Percentiles rank a stretch among this genome's conserved stretches.
These are phyloP conservation scores for Monotropa hypopitys DNA, from an alignment of 179 eudicot species.

Conservation along the genomic window DNA sequence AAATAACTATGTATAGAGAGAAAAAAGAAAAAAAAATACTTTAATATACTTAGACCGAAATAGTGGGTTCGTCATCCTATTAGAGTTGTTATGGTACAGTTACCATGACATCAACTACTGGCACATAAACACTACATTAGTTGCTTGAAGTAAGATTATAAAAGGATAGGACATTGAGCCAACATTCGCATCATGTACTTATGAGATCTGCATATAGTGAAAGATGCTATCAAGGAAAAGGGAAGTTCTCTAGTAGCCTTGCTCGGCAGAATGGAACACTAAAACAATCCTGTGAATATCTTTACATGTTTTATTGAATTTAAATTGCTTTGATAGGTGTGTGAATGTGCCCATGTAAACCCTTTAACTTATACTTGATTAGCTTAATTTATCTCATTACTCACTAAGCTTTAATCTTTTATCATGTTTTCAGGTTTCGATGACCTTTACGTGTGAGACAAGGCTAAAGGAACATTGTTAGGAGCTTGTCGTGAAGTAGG, in stretches of 20 bases:
- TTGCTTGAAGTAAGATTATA: background rate
- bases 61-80: background rate
- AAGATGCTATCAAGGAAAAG: background rate
- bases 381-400: too few species aligned
- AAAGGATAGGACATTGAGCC: background rate
- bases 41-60: background rate
- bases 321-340: too few species aligned
- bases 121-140: background rate
- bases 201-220: background rate
- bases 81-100: background rate
- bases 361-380: too few species aligned
- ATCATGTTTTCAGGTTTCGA: too few species aligned
- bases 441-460: too few species aligned
- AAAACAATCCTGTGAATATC: background rate
- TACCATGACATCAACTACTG: slow-evolving; percentile 2
- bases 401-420: too few species aligned
- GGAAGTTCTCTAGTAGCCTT: background rate
- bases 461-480: too few species aligned
- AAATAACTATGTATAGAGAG: background rate
- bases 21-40: background rate
- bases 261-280: background rate
- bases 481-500: too few species aligned
- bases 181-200: background rate
- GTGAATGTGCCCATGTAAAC: too few species aligned
- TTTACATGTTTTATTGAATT: too few species aligned